Conservation (phyloP, 805 yeast genomes). For the Saccharomycopsis sp. region DNA sequence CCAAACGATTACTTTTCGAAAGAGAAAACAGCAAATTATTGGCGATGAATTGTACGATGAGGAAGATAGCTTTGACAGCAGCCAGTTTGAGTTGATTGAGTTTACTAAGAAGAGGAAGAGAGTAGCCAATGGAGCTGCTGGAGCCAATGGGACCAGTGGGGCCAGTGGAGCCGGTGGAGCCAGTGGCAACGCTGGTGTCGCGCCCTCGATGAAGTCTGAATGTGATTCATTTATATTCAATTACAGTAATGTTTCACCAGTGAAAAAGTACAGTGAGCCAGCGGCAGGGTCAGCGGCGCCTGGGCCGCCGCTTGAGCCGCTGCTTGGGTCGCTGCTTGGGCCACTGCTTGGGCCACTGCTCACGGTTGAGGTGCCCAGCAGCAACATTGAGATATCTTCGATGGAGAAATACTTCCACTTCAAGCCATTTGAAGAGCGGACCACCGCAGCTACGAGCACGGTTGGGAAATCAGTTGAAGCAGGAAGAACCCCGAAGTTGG, state of each 20-base stretch:
- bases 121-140: not conserved
- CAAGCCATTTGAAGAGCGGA: conserved; percentile 21
- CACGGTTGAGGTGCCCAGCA: too few species aligned
- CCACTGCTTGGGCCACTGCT: too few species aligned
- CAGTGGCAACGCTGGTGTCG: too few species aligned
- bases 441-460: too few species aligned
- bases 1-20: conserved; percentile 21
- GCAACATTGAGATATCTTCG: too few species aligned
- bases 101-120: not conserved
- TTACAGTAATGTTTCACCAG: conserved; percentile 16
- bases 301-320: too few species aligned
- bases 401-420: conserved; percentile 17
- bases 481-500: too few species aligned
- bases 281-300: too few species aligned
- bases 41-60: not conserved
- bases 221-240: conserved; percentile 15
- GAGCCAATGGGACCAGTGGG: not conserved
- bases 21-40: conserved; percentile 12
- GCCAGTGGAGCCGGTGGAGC: too few species aligned
- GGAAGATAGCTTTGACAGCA: conserved; percentile 1
- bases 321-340: too few species aligned
- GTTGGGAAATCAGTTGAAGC: too few species aligned
- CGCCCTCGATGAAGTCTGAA: conserved; percentile 1
- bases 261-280: conserved; percentile 9
- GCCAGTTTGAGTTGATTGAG: conserved; percentile 4